phyloP scores from a whole-genome alignment of 1,284 basidiomycete genomes.

The Amylostereum areolatum region DNA sequence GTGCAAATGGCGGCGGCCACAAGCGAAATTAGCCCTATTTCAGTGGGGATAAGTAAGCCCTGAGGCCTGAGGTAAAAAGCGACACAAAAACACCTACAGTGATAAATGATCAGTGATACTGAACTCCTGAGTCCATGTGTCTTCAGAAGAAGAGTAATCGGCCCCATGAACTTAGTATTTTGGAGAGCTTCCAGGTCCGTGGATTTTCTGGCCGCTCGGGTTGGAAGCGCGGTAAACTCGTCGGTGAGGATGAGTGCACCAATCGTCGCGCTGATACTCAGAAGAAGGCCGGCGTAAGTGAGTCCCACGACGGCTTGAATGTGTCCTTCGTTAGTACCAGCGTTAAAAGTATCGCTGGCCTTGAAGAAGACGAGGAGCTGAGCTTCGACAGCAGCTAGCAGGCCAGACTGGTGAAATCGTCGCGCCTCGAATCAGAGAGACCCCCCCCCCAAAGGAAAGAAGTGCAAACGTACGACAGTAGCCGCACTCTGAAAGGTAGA shows the following conservation, averaged over 20 bases:
- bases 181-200: too few species aligned
- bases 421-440: neutral
- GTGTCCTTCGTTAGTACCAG: neutral
- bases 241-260: conserved; percentile 12
- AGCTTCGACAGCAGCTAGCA: conserved; percentile 7
- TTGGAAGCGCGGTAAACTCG: conserved; percentile 10
- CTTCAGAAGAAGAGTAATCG: too few species aligned
- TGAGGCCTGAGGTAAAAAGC: too few species aligned
- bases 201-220: conserved; percentile 4
- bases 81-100: too few species aligned
- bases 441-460: too few species aligned
- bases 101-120: too few species aligned
- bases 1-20: too few species aligned
- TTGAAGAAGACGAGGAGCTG: conserved; percentile 11
- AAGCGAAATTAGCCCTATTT: too few species aligned
- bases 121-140: too few species aligned
- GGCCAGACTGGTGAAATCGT: conserved; percentile 5
- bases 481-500: conserved; percentile 11
- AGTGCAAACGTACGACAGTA: neutral
- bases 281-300: conserved; percentile 10
- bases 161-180: too few species aligned
- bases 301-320: conserved; percentile 7
- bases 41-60: too few species aligned
- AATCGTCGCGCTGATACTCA: conserved; percentile 8
- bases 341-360: neutral